A percentile compares a stretch with the other conserved stretches of the same genome.
phyloP scores from a whole-genome alignment of 176 grass and related monocot genomes.

The Chloris gayana region DNA sequence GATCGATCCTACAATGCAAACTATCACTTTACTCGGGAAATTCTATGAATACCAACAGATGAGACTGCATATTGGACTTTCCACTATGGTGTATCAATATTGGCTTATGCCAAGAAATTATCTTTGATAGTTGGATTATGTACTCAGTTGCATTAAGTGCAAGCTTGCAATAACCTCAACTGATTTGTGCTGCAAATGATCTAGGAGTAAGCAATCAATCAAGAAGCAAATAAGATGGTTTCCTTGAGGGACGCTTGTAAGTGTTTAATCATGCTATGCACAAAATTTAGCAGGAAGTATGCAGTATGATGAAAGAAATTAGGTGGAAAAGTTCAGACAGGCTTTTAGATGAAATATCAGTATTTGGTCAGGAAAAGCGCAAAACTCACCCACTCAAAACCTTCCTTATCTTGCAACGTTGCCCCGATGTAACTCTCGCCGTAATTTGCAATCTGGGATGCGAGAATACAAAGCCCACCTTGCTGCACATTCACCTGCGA shows the following conservation, averaged over 20 bases:
- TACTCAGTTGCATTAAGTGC: background rate
- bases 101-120: background rate
- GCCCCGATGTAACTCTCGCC: slow-evolving; percentile 84
- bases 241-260: background rate
- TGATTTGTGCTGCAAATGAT: slow-evolving; percentile 17
- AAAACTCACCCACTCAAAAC: slow-evolving; percentile 86
- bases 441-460: slow-evolving; percentile 98
- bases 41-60: background rate
- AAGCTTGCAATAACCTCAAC: background rate
- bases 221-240: slow-evolving; percentile 7
- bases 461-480: slow-evolving; percentile 65
- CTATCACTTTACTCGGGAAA: background rate
- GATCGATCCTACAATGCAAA: background rate
- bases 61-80: background rate
- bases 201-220: background rate
- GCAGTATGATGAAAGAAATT: background rate
- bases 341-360: slow-evolving; percentile 17
- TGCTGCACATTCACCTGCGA: slow-evolving; percentile 67
- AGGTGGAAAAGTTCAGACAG: slow-evolving; percentile 6
- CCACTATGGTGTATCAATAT: slow-evolving; percentile 2
- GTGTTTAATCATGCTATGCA: background rate
- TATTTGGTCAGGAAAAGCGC: slow-evolving; percentile 19
- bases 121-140: background rate
- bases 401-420: slow-evolving; percentile 86
- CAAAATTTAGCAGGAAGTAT: background rate